Base-by-base conservation (phyloP, 2,329 filamentous ascomycete species). In the Colletotrichum musicola region DNA sequence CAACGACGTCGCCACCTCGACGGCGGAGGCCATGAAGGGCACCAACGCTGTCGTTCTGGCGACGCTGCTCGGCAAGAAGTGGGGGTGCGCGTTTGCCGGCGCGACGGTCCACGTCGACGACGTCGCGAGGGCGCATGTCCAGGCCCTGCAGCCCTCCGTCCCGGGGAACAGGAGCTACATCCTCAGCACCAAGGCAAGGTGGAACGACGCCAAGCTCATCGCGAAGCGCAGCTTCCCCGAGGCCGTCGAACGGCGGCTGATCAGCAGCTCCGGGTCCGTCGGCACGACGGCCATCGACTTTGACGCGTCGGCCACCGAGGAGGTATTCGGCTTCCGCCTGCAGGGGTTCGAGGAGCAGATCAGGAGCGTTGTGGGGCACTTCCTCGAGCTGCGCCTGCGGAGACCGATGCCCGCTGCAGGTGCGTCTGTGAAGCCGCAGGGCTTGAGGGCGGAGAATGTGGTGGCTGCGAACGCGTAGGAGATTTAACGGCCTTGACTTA, bases 181-280 rank as follows among this genome's bases (percentile, higher is more conserved):
- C 35, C 67, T 69, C 38, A 69, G 67, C 50, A 69, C 67, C 4
- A 51, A 40, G 46, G 51, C 67, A 13, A 62, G 67, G 16, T 84
- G 81, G 81, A 78, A 80, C 51, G 79, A 81, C 25, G 75, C 78
- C 0, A 77, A 79, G 51, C 76, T 77, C 18, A 80, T 83, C 56
- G 80, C 78, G 4, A 74, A 76, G 53, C 67, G 73, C 20, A 71
- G 71, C 30, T 83, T 71, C 22, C 65, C 65, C 46, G 65, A 71
- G 46, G 61, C 61, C 16, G 66, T 69, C 12, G 56, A 71, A 51
- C 51, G 61, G n/a, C 53, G 60, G 55, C 22, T 69, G 9, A 40
- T 71, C 53, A 55, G 51, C 22, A 60, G 61, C 44, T 50, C 53
- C 20, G 69, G 69, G 13, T 66, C 65, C 2, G 56, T 64, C 1